Evolutionary conservation across 2,329 filamentous ascomycete species (phyloP).

Genomic region (Trichophyton equinum): DNA sequence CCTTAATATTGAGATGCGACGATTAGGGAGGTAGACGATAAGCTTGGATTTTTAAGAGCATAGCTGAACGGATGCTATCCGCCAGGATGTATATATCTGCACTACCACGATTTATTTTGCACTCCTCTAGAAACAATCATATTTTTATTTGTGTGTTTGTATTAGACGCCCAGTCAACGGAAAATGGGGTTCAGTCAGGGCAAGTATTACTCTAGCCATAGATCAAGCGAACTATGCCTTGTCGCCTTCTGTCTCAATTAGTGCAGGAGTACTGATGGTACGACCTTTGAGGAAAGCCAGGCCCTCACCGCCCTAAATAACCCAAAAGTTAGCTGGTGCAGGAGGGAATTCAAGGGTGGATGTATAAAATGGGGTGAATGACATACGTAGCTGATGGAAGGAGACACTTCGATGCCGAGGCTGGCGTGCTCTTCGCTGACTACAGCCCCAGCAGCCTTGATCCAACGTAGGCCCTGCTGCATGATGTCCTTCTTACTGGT

Average conservation of each 20-base stretch:
- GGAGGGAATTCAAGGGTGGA: not conserved
- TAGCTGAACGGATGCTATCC: too few relatives aligned
- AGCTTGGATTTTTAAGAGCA: too few relatives aligned
- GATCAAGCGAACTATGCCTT: constrained; percentile 16
- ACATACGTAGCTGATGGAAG: constrained; percentile 90
- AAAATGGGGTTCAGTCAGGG: not conserved
- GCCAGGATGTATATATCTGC: too few relatives aligned
- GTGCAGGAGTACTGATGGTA: constrained; percentile 50
- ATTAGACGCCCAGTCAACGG: too few relatives aligned
- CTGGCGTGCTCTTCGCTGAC: constrained; percentile 52
- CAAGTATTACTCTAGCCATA: not conserved
- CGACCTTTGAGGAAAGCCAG: constrained; percentile 48
- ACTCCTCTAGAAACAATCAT: too few relatives aligned
- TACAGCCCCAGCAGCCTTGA: constrained; percentile 61
- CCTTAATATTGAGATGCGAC: too few relatives aligned
- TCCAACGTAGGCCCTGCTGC: constrained; percentile 77
- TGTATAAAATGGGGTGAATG: constrained; percentile 9
- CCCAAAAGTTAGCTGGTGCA: constrained; percentile 7
- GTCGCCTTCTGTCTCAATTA: constrained; percentile 47
- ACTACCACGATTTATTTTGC: too few relatives aligned
- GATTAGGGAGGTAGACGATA: too few relatives aligned
- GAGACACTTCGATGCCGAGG: constrained; percentile 77
- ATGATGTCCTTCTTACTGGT: constrained; percentile 87
- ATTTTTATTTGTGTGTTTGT: too few relatives aligned
- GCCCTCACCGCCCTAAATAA: constrained; percentile 47